phyloP scores from a whole-genome alignment of 345 rosid species.

The Rhizophora mangle region DNA sequence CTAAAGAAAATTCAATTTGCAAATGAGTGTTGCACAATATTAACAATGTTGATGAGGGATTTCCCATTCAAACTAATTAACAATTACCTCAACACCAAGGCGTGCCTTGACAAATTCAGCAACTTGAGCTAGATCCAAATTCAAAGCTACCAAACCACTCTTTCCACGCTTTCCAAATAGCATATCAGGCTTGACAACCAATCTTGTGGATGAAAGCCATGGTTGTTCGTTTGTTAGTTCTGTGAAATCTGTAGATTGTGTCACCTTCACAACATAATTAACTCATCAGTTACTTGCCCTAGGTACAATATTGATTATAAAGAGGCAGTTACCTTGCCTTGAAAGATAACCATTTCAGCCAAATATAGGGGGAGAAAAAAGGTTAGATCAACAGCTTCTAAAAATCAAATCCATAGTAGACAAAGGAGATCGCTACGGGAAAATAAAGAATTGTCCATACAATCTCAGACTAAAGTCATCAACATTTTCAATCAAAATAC shows the following conservation, averaged over 20 bases:
- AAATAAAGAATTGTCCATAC: too few species aligned
- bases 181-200: conserved; percentile 99
- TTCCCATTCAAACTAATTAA: conserved; percentile 1
- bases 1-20: conserved; percentile 31
- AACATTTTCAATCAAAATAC: neutral
- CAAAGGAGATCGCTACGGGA: too few species aligned
- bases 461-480: neutral
- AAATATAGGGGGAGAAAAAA: too few species aligned
- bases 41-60: too few species aligned
- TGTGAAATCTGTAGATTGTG: conserved; percentile 69
- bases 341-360: too few species aligned
- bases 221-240: conserved; percentile 72
- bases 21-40: neutral
- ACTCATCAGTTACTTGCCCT: neutral
- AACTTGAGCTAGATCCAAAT: conserved; percentile 95
- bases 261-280: conserved; percentile 51
- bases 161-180: conserved; percentile 94
- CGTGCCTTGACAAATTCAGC: conserved; percentile 88
- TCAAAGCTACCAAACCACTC: conserved; percentile 89
- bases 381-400: too few species aligned
- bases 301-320: neutral
- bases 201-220: conserved; percentile 81
- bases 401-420: too few species aligned
- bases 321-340: neutral
- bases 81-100: conserved; percentile 74